Conservation (phyloP, 2,329 filamentous ascomycete genomes). For the Neospermospora avenae region DNA sequence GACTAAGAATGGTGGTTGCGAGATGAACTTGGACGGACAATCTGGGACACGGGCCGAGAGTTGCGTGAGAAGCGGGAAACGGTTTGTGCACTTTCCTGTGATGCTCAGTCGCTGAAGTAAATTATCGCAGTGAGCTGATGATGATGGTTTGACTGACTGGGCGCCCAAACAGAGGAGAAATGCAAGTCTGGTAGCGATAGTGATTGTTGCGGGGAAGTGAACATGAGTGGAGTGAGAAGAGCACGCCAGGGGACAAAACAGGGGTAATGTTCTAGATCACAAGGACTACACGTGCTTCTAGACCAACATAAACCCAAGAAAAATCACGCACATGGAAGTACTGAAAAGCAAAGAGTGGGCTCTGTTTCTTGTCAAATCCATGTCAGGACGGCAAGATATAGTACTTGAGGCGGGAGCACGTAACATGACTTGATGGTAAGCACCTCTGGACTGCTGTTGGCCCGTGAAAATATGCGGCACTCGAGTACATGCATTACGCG, state of each 20-base stretch:
- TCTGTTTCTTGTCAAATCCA: conserved; percentile 6
- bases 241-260: not conserved
- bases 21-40: conserved; percentile 4
- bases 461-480: not conserved
- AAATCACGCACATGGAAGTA: not conserved
- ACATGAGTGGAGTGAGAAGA: conserved; percentile 1
- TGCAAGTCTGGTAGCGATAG: conserved; percentile 9
- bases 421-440: conserved; percentile 7
- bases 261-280: conserved; percentile 5
- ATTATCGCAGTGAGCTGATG: not conserved
- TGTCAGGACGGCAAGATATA: not conserved
- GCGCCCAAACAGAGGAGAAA: not conserved
- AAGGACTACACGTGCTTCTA: conserved; percentile 10
- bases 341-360: not conserved
- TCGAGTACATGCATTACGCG: not conserved
- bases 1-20: conserved; percentile 3
- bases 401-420: conserved; percentile 12
- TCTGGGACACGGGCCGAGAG: conserved; percentile 9
- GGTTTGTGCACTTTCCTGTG: not conserved
- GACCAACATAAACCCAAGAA: too few species aligned
- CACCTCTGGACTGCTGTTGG: conserved; percentile 8
- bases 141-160: not conserved
- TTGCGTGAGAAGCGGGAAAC: not conserved
- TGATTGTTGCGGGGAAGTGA: not conserved
- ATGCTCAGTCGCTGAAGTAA: not conserved